These are phyloP conservation scores for Neoscytalidium dimidiatum DNA, from an alignment of 2,329 filamentous ascomycete genomes.

Conservation along the genomic window DNA sequence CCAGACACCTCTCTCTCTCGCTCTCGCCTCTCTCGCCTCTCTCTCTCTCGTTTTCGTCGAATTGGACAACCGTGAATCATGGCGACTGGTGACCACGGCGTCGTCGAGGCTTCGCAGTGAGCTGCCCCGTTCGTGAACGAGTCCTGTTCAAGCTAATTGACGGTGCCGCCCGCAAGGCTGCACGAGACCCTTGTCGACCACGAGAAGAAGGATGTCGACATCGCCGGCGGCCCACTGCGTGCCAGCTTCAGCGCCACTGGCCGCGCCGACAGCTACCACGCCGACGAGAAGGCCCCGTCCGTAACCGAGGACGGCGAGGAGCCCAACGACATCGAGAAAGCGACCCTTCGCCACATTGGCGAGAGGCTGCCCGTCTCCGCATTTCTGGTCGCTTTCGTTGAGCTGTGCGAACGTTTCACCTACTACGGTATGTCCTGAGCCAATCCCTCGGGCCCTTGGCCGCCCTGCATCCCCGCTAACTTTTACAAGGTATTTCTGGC, in stretches of 20 bases:
- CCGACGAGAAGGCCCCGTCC: slow-evolving; percentile 11
- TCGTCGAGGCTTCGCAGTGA: slow-evolving; percentile 11
- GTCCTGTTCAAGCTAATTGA: background rate
- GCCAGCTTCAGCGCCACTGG: slow-evolving; percentile 2
- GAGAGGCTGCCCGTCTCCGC: slow-evolving; percentile 38
- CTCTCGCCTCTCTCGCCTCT: too few species aligned
- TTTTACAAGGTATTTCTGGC: slow-evolving; percentile 26
- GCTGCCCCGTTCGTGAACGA: background rate
- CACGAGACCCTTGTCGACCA: background rate
- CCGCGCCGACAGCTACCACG: slow-evolving; percentile 5
- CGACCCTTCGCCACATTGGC: slow-evolving; percentile 34
- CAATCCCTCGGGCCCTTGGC: too few species aligned
- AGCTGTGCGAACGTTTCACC: slow-evolving; percentile 41
- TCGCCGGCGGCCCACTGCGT: slow-evolving; percentile 7
- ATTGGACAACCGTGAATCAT: background rate
- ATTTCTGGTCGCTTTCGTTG: slow-evolving; percentile 39
- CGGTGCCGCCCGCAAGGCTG: too few species aligned
- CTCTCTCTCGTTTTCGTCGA: too few species aligned
- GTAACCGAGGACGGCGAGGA: slow-evolving; percentile 27
- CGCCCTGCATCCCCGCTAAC: background rate
- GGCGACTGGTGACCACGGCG: slow-evolving; percentile 17
- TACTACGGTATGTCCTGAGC: slow-evolving; percentile 22
- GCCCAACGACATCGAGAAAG: slow-evolving; percentile 36
- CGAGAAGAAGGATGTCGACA: slow-evolving; percentile 9
- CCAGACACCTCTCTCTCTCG: background rate